Evolutionary conservation across 2,329 filamentous ascomycete genomes (phyloP), one percentile per base, ranked within the genome.

Genomic region (Graphiopsis chlorocephala): DNA sequence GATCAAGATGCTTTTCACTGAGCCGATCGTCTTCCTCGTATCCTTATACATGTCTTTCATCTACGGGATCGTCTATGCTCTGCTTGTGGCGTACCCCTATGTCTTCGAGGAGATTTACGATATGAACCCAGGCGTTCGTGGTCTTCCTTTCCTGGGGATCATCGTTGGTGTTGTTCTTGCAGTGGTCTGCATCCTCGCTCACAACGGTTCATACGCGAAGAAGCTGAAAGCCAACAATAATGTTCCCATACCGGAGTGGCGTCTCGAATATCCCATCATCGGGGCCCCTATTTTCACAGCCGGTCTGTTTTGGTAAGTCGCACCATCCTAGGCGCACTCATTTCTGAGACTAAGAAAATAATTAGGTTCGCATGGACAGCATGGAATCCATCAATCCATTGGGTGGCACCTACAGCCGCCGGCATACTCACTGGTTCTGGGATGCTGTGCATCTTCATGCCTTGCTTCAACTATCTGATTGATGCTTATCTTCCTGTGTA

Each of bases 131-230:
- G 85, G 85, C 45, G 78, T 86, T 31, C 83, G 85, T 33, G 86
- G 87, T n/a, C 79, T 90, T 0, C 80, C 89, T 1, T 90, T 90
- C 74, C 73, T 90, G 47, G 88, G 88, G 42, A 83, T 91, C 12
- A 82, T 85, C 6, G 82, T 89, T 33, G 89, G 89, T 61, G 88
- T 90, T 79, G 69, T 86, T 7, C 55, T 79, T 7, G 84, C 85
- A 1, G 81, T 90, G 2, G 68, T 73, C 14, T 8, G 47, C 25
- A 64, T 64, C 38, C 53, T 64, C 7, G 28, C 52, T 15, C 35
- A 48, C 12, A 55, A 64, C 25, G 52, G 53, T 4, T 35, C 38
- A 11, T 64, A 64, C 20, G 61, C 31, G 10, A 48, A 48, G 42
- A 57, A 64, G 20, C 10, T 64, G 28, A 48, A 64, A 28, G 61